Evolutionary conservation across 169 alveolate genomes (phyloP), one percentile per base, ranked within the genome.

Genomic region (Plasmodium vinckei): DNA sequence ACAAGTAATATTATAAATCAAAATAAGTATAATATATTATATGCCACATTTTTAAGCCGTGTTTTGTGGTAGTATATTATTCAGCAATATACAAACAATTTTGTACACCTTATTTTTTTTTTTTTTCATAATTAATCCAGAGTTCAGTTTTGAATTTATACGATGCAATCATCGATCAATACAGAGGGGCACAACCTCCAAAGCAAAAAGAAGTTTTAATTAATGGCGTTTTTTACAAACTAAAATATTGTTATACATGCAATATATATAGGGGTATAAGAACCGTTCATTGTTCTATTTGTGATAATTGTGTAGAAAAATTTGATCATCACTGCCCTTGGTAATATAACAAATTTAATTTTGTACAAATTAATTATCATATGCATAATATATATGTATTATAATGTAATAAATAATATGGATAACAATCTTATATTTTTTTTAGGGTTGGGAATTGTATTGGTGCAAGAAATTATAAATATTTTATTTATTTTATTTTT

Each of bases 251-350:
- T 82, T 89, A 87, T 59, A 95, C 97, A 9, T 95, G 97, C 86
- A 92, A 91, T 67, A 95, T 97, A 82, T 94, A 92, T 73, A 92
- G 98, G 56, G 96, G 97, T 6, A 95, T 96, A 17, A 84, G 98
- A 72, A 92, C 95, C 13, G 96, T 97, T 25, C 98, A 97, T 86
- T 97, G 98, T 59, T 95, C 97, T 23, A 92, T 93, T 53, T 97
- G 98, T 92, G 96, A 97, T 72, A 95, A 95, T 57, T 97, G 98
- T 73, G 98, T 97, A 27, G 96, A 95, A 70, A 95, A 95, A 87
- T 97, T 96, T 88, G 98, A 97, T 88, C 98, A 97, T 82, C 98
- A 97, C 77, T 97, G 98, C 82, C 97, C 97, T 49, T 97, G 98
- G 98, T 82, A 68, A 82, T 19, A 17, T 57, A 64, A 6, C 13